phyloP scores from a whole-genome alignment of 192 early-diverging fungal species.

The Coemansia sp. region DNA sequence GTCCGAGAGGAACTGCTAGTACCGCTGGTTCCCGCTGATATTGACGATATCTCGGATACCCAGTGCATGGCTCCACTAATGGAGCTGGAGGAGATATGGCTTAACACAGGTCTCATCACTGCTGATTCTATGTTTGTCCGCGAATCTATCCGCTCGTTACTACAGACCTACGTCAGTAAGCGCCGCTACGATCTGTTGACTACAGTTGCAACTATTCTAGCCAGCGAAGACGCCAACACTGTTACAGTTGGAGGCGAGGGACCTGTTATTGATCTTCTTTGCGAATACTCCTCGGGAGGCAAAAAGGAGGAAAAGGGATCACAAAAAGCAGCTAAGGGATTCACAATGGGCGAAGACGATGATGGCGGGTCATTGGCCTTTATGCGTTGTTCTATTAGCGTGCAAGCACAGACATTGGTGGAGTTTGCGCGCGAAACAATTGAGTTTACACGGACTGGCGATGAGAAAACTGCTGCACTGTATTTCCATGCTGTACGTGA shows the following conservation, averaged over 20 bases:
- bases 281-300: constrained; percentile 9
- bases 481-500: constrained; percentile 48
- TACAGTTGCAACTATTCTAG: constrained; percentile 25
- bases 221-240: constrained; percentile 38
- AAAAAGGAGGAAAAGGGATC: constrained; percentile 7
- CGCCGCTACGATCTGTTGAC: constrained; percentile 43
- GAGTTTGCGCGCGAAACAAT: constrained; percentile 51
- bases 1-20: constrained; percentile 21
- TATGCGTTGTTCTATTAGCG: constrained; percentile 41
- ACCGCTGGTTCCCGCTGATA: constrained; percentile 24
- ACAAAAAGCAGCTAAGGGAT: constrained; percentile 2
- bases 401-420: constrained; percentile 41
- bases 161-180: constrained; percentile 33
- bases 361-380: constrained; percentile 20
- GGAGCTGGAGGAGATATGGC: constrained; percentile 42
- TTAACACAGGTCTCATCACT: constrained; percentile 25
- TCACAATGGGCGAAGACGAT: constrained; percentile 10
- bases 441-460: constrained; percentile 13
- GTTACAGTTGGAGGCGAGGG: constrained; percentile 38
- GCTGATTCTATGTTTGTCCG: constrained; percentile 17
- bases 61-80: constrained; percentile 32
- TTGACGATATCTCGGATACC: constrained; percentile 23
- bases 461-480: constrained; percentile 15
- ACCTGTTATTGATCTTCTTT: constrained; percentile 14
- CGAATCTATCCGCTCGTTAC: constrained; percentile 22